Percentiles rank a stretch among this genome's conserved stretches.
Conservation (phyloP, 371 early-diverging fungal genomes). For the Apophysomyces sp. region DNA sequence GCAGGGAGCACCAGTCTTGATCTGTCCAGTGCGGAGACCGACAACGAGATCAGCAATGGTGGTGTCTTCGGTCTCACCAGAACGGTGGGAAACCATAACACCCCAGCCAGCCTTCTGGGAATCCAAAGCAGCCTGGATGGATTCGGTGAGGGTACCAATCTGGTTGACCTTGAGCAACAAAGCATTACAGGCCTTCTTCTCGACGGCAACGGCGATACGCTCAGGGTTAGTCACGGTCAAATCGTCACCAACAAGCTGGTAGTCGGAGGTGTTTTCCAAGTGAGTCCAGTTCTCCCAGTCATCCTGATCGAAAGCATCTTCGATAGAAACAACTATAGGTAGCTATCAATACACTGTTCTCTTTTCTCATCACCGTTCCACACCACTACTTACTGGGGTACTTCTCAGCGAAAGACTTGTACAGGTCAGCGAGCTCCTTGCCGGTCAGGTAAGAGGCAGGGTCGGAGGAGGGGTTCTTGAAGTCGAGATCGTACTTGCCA, state of each 20-base stretch:
- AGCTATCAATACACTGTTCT: neutral
- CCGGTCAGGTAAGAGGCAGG: constrained; percentile 71
- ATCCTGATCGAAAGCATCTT: constrained; percentile 99
- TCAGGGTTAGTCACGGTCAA: constrained; percentile 98
- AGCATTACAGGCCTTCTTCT: constrained; percentile 94
- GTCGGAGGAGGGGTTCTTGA: constrained; percentile 92
- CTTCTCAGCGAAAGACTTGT: constrained; percentile 79
- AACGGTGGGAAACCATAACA: constrained; percentile 99
- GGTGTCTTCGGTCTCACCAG: constrained; percentile 99
- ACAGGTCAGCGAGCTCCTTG: constrained; percentile 82
- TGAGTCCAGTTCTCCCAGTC: constrained; percentile 94
- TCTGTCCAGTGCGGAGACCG: constrained; percentile 96
- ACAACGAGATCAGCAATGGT: constrained; percentile 99
- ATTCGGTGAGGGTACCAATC: constrained; percentile 97
- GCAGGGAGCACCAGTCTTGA: constrained; percentile 99
- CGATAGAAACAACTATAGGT: constrained; percentile 84
- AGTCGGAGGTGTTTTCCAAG: constrained; percentile 66
- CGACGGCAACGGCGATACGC: constrained; percentile 88
- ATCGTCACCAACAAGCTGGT: constrained; percentile 98
- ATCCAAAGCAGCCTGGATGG: constrained; percentile 78
- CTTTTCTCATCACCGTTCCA: neutral
- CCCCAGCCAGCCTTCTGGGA: constrained; percentile 90
- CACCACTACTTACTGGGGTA: constrained; percentile 74
- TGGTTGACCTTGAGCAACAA: constrained; percentile 99
- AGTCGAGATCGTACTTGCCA: constrained; percentile 96